Evolutionary conservation across 768 basidiomycete species (phyloP).

Genomic region (Collybia sordida): DNA sequence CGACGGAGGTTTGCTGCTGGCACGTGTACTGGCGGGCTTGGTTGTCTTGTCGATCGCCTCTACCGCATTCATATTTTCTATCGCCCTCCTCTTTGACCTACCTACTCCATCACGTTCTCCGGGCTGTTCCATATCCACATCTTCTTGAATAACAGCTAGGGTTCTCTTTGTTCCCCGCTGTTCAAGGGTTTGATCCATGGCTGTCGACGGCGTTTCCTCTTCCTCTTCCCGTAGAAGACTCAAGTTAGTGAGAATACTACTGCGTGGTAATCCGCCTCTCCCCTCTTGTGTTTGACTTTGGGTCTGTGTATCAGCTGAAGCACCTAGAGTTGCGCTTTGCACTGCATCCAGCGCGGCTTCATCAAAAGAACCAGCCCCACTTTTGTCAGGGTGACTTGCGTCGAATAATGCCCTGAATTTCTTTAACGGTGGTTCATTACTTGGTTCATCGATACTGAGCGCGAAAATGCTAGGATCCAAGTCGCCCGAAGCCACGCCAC

Average conservation of each 20-base stretch:
- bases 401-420: conserved; percentile 75
- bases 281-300: conserved; percentile 27
- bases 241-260: conserved; percentile 14
- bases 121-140: conserved; percentile 33
- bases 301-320: conserved; percentile 32
- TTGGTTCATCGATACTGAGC: conserved; percentile 22
- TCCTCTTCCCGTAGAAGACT: conserved; percentile 50
- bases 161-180: conserved; percentile 37
- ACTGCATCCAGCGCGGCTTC: conserved; percentile 13
- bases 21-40: conserved; percentile 5
- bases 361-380: conserved; percentile 16
- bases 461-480: conserved; percentile 18
- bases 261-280: conserved; percentile 13
- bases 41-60: conserved; percentile 7
- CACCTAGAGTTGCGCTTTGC: conserved; percentile 3
- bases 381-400: conserved; percentile 49
- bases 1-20: conserved; percentile 25
- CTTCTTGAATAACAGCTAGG: conserved; percentile 33
- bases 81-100: conserved; percentile 43
- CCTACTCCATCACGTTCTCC: conserved; percentile 16
- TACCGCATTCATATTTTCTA: conserved; percentile 36
- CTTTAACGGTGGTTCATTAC: conserved; percentile 58
- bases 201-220: conserved; percentile 42
- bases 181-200: conserved; percentile 10
- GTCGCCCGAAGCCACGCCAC: conserved; percentile 17